A percentile compares a stretch with the other conserved stretches of the same genome.
Evolutionary conservation across 768 basidiomycete genomes (phyloP).

Genomic region (Daedaleopsis sinensis): DNA sequence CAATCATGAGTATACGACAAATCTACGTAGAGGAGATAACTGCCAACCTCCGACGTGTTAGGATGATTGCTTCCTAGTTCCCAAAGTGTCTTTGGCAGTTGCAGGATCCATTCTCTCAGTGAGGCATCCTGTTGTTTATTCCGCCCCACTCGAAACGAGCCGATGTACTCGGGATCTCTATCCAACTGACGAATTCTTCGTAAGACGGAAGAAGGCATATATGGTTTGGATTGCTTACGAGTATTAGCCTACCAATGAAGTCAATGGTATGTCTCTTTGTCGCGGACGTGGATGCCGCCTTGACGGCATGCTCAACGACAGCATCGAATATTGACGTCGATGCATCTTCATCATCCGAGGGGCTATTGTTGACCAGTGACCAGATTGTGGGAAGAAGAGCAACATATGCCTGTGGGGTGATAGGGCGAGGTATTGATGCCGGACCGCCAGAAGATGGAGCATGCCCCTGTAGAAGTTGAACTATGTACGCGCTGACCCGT

Average conservation of each 20-base stretch:
- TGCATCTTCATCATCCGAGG: conserved; percentile 17
- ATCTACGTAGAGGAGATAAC: too few relatives aligned
- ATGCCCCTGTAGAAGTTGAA: conserved; percentile 58
- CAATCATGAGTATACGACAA: neutral
- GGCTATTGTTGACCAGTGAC: conserved; percentile 57
- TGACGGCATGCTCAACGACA: conserved; percentile 66
- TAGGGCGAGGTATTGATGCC: conserved; percentile 43
- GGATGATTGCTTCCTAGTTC: conserved; percentile 68
- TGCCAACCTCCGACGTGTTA: conserved; percentile 58
- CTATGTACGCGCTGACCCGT: conserved; percentile 62
- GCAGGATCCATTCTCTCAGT: conserved; percentile 68
- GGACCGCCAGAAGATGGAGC: conserved; percentile 22
- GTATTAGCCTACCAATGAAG: conserved; percentile 70
- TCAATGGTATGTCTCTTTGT: conserved; percentile 71
- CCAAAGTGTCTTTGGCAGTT: conserved; percentile 85
- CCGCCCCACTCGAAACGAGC: conserved; percentile 45
- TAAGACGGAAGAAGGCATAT: too few relatives aligned
- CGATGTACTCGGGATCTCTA: conserved; percentile 54
- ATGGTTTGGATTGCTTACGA: conserved; percentile 50
- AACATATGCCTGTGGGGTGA: conserved; percentile 61
- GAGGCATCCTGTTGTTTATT: conserved; percentile 31
- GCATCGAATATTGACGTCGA: conserved; percentile 49
- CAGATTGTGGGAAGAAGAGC: conserved; percentile 78
- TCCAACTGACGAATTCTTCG: conserved; percentile 51
- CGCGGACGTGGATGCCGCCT: conserved; percentile 58